phyloP scores from a whole-genome alignment of 2,329 filamentous ascomycete genomes.

The Chalara sp. region DNA sequence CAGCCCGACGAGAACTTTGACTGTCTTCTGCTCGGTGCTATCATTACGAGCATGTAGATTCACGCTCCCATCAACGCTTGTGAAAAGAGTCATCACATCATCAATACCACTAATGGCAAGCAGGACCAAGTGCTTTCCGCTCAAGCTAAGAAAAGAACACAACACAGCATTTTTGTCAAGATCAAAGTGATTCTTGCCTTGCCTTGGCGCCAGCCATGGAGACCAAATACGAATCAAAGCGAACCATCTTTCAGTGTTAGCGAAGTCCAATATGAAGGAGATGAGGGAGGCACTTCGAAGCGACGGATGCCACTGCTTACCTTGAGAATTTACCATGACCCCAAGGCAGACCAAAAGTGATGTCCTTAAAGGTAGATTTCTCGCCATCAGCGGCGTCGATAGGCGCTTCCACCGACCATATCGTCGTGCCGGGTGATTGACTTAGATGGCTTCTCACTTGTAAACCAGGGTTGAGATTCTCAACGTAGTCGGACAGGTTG shows the following conservation, averaged over 20 bases:
- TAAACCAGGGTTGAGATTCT: constrained; percentile 49
- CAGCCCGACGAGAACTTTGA: constrained; percentile 62
- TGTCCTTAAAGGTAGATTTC: constrained; percentile 45
- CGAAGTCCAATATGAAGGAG: neutral
- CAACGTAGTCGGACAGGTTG: constrained; percentile 41
- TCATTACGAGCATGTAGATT: constrained; percentile 69
- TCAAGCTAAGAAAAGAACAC: constrained; percentile 65
- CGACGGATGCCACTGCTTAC: constrained; percentile 11
- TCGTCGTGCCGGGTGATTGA: constrained; percentile 59
- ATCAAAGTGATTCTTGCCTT: constrained; percentile 61
- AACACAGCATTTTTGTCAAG: constrained; percentile 74
- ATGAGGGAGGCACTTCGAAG: neutral
- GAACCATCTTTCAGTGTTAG: constrained; percentile 57
- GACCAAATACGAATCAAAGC: constrained; percentile 71
- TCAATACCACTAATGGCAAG: constrained; percentile 71
- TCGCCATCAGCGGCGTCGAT: constrained; percentile 50
- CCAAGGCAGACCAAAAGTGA: constrained; percentile 28
- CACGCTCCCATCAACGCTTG: constrained; percentile 60
- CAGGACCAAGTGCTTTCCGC: constrained; percentile 70
- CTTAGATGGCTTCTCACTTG: constrained; percentile 47
- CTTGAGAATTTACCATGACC: constrained; percentile 24
- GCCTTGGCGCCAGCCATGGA: constrained; percentile 84
- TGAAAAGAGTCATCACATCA: constrained; percentile 63
- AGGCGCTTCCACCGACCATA: constrained; percentile 60
- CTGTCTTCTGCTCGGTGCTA: constrained; percentile 43